Evolutionary conservation across 768 basidiomycete genomes (phyloP), one percentile per base, ranked within the genome.

Genomic region (Hericium rajendrae): DNA sequence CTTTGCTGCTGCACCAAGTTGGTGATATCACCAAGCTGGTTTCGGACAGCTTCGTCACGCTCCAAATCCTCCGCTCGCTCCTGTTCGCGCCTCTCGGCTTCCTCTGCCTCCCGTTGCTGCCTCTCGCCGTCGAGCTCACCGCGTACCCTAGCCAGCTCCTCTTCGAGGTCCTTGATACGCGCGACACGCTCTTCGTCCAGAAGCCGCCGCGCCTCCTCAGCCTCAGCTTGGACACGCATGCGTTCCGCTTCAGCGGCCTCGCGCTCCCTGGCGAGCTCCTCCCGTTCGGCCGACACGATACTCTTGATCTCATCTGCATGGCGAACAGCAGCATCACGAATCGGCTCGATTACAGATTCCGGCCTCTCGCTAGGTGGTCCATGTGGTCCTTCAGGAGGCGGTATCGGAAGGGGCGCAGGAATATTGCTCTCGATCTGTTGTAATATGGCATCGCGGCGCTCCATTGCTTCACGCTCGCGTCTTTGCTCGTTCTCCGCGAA

Each of bases 1-100:
- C 79, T 74, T 56, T 88, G 85, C 57, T 85, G 82, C 56, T 86
- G 82, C 13, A 91, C 74, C 54, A 89, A 67, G 60, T 85, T 84
- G 1, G 89, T 85, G 60, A 93, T 80, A 58, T 91, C 88, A 4
- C 67, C 71, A 13, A 93, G 69, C 61, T 90, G 88, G 40, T 68
- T 73, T 38, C 81, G 75, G 46, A 88, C 67, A 8, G 71, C 76
- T 13, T 85, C 82, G 59, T 85, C 81, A 6, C 83, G 78, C 57
- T 88, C 86, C 40, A 72, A 65, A 38, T 74, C 72, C 51, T 85
- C 86, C 40, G 72, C 71, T 20, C 79, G 72, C 59, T 86, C 83
- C 32, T 74, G 75, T 65, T 88, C 85, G 37, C 80, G 74, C 18
- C 78, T 75, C 59, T 86, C 85, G 2, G 82, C 74, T 48, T 85